phyloP scores from a whole-genome alignment of 257 asterid species.

The Solanum corneliomulleri region DNA sequence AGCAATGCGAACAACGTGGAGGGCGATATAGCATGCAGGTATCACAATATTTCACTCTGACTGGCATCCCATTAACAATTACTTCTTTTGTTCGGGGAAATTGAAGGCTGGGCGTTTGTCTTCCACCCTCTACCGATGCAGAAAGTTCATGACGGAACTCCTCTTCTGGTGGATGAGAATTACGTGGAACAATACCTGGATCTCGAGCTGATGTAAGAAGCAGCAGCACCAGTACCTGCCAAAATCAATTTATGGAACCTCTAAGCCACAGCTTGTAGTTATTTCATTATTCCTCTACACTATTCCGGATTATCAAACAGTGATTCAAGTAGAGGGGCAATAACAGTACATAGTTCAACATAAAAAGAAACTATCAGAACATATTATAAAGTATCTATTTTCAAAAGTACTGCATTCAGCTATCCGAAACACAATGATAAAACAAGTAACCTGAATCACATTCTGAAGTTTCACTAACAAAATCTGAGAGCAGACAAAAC shows the following conservation, averaged over 20 bases:
- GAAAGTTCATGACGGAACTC: conserved; percentile 69
- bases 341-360: not conserved
- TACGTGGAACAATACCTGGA: conserved; percentile 98
- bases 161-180: conserved; percentile 96
- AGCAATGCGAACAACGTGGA: conserved; percentile 99
- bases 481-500: not conserved
- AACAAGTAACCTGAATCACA: not conserved
- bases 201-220: conserved; percentile 85
- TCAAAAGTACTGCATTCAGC: not conserved
- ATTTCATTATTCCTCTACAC: not conserved
- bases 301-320: not conserved
- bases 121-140: conserved; percentile 75
- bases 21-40: conserved; percentile 99
- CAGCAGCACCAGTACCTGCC: conserved; percentile 69
- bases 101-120: conserved; percentile 92
- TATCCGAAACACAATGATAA: not conserved
- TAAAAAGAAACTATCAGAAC: not conserved
- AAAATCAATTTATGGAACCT: conserved; percentile 6
- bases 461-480: not conserved
- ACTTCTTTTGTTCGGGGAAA: conserved; percentile 95
- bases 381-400: not conserved
- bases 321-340: not conserved
- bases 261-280: not conserved
- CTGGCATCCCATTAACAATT: conserved; percentile 87
- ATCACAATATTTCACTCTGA: conserved; percentile 90